Conservation (phyloP, 352 stramenopile species). For the Phytophthora pseudosyringae region DNA sequence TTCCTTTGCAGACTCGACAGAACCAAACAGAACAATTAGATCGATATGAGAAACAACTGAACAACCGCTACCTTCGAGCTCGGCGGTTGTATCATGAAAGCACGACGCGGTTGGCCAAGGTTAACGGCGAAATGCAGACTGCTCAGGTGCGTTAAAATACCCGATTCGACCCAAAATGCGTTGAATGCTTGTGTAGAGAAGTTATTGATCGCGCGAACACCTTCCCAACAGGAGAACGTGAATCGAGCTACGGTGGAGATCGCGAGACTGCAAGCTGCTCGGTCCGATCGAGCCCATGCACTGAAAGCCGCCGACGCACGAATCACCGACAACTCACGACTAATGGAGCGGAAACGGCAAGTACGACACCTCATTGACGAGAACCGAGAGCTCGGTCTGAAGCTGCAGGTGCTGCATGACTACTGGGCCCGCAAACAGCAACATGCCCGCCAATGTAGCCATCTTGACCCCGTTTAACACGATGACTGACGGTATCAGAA, state of each 20-base stretch:
- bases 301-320: slow-evolving; percentile 35
- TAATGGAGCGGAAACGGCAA: slow-evolving; percentile 52
- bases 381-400: slow-evolving; percentile 44
- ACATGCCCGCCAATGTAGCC: slow-evolving; percentile 25
- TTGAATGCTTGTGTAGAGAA: background rate
- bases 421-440: slow-evolving; percentile 44
- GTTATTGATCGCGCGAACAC: background rate
- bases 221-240: slow-evolving; percentile 22
- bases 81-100: slow-evolving; percentile 42
- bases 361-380: slow-evolving; percentile 49
- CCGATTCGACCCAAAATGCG: background rate
- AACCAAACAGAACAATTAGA: slow-evolving; percentile 37
- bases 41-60: slow-evolving; percentile 44
- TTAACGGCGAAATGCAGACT: slow-evolving; percentile 12
- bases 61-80: slow-evolving; percentile 32
- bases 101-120: slow-evolving; percentile 20
- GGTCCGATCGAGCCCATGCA: slow-evolving; percentile 8
- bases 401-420: slow-evolving; percentile 48
- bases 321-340: slow-evolving; percentile 44
- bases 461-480: slow-evolving; percentile 29
- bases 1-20: slow-evolving; percentile 19
- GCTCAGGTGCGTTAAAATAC: slow-evolving; percentile 27
- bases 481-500: background rate
- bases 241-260: slow-evolving; percentile 33
- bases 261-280: slow-evolving; percentile 28